Base-by-base conservation (phyloP, 768 basidiomycete genomes). In the Amyloporia xantha region DNA sequence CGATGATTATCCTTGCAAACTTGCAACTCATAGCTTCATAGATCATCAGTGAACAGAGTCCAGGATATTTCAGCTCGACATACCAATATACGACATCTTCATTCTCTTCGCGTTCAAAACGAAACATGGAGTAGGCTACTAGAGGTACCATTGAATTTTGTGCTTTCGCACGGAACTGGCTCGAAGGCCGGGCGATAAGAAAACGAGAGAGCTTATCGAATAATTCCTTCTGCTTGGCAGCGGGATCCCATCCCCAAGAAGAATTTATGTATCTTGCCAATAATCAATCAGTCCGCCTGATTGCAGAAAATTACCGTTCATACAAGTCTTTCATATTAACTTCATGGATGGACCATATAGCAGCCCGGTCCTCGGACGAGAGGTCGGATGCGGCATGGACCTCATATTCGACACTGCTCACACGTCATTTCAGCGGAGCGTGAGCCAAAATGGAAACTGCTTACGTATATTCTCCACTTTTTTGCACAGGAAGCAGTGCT, bases 1-100 rank as follows among this genome's bases (percentile, higher is more conserved):
- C 82, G 69, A 51, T 72, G 75, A 12, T 57, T 63, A 1, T 55
- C 39, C 30, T 64, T 42, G 0, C 69, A 63, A 2, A 91, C 75
- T 58, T 92, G 89, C 3, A 91, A 65, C 44, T 92, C 90, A 60
- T 92, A 92, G 61, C 89, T 91, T 44, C 5, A 24, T 2, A 37
- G 5, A 26, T 35, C n/a, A 43, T 49, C 24, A 36, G 26, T 37
- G 25, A 47, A 23, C 19, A 21, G 23, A 13, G 15, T 50, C 26
- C 28, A 40, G 12, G 19, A 3, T 15, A 39, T 15, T 1, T 1
- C 15, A 47, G 23, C 50, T n/a, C n/a, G 26, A 13, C 23, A 63
- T 23, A 88, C 89, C 87, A 91, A 60, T 91, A 92, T 2, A 88
- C 43, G 2, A 86, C 64, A 48, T 79, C 66, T 51, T 78, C 71